A percentile compares a stretch with the other conserved stretches of the same genome.
These are phyloP conservation scores for Erysiphe neolycopersici DNA, from an alignment of 2,329 filamentous ascomycete species.

Conservation along the genomic window DNA sequence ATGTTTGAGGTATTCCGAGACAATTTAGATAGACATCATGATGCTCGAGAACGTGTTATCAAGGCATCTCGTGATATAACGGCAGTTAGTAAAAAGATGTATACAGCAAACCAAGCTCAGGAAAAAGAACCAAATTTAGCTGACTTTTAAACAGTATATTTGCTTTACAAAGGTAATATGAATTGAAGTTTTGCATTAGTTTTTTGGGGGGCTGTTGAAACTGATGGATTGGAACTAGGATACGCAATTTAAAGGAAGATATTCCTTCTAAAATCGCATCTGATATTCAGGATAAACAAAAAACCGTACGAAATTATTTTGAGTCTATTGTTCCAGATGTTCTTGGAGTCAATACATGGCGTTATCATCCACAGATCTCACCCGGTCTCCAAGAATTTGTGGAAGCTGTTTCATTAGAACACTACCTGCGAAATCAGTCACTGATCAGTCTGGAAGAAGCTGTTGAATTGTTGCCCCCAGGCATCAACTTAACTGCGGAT, in stretches of 20 bases:
- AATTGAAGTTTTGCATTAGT: constrained; percentile 3
- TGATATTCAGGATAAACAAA: constrained; percentile 41
- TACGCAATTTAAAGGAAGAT: constrained; percentile 31
- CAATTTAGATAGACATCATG: constrained; percentile 84
- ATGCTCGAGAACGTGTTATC: constrained; percentile 67
- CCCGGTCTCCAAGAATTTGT: constrained; percentile 77
- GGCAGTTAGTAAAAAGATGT: constrained; percentile 93
- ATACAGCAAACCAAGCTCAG: constrained; percentile 11
- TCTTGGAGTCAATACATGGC: constrained; percentile 50
- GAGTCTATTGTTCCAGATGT: constrained; percentile 43
- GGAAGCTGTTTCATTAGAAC: constrained; percentile 67
- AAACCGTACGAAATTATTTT: constrained; percentile 46
- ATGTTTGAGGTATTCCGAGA: constrained; percentile 73
- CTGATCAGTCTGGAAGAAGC: constrained; percentile 45
- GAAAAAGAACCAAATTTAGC: neutral
- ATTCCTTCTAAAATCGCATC: constrained; percentile 43
- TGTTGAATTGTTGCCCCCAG: constrained; percentile 18
- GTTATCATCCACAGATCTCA: constrained; percentile 56
- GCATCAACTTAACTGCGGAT: constrained; percentile 42
- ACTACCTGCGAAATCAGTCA: constrained; percentile 57
- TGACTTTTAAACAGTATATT: constrained; percentile 35
- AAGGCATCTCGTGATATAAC: constrained; percentile 87
- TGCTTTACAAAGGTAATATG: constrained; percentile 43
- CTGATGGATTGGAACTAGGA: constrained; percentile 18
- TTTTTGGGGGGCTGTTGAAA: neutral